Evolutionary conservation across 1,284 basidiomycete species (phyloP).

Genomic region (Omphalotus olearius): DNA sequence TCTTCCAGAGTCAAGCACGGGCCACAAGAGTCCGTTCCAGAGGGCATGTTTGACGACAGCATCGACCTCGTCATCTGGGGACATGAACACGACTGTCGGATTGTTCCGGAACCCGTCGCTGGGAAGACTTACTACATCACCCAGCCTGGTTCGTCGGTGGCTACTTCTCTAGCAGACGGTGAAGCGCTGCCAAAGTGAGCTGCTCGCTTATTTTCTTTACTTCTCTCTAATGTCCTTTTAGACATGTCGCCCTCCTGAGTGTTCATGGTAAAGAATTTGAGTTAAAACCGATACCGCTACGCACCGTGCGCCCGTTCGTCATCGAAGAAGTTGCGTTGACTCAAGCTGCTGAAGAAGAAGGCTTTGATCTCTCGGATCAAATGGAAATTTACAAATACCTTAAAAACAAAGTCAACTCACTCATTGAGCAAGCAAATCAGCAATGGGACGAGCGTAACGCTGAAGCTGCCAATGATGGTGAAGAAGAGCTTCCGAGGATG

Average conservation of each 20-base stretch:
- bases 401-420: constrained; percentile 66
- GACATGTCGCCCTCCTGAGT: constrained; percentile 84
- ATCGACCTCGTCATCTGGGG: constrained; percentile 96
- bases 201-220: constrained; percentile 2
- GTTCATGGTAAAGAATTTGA: constrained; percentile 87
- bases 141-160: constrained; percentile 94
- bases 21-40: constrained; percentile 89
- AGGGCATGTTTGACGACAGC: constrained; percentile 96
- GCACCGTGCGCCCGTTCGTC: constrained; percentile 95
- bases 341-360: constrained; percentile 73
- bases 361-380: constrained; percentile 74
- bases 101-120: constrained; percentile 85
- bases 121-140: constrained; percentile 90
- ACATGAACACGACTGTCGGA: constrained; percentile 97
- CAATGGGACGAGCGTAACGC: constrained; percentile 81
- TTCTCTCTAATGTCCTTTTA: constrained; percentile 26
- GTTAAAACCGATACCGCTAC: constrained; percentile 80
- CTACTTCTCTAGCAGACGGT: constrained; percentile 89
- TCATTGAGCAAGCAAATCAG: constrained; percentile 74
- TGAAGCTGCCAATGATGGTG: constrained; percentile 61
- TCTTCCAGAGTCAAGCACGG: constrained; percentile 81
- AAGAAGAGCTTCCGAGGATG: constrained; percentile 64
- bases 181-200: constrained; percentile 85
- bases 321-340: constrained; percentile 78
- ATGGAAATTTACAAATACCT: constrained; percentile 80